These are phyloP conservation scores for Agapanthus africanus DNA, from an alignment of 106 monocot genomes.

Conservation along the genomic window DNA sequence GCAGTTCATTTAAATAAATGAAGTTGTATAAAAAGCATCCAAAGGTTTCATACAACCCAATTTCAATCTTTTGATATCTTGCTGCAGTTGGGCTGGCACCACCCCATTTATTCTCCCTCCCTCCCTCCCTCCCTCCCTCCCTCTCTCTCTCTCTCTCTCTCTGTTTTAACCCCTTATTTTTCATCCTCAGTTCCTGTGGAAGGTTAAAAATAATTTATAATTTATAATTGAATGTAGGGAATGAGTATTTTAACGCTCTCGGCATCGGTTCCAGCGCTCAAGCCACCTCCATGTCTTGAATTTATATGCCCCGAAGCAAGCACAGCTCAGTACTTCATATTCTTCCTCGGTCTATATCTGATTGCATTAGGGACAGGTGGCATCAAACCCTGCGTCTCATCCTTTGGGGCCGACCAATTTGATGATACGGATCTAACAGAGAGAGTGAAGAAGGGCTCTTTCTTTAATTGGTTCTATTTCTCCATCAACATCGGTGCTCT, in stretches of 20 bases:
- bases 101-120: background rate
- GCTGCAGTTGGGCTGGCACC: background rate
- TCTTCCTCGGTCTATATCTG: conserved; percentile 79
- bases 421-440: conserved; percentile 74
- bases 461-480: conserved; percentile 97
- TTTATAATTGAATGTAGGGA: conserved; percentile 65
- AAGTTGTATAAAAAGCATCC: background rate
- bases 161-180: background rate
- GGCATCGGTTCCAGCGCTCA: conserved; percentile 60
- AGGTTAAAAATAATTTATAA: no score
- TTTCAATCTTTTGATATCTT: background rate
- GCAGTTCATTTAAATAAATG: background rate
- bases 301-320: conserved; percentile 53
- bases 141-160: background rate
- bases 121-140: no score
- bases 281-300: conserved; percentile 49
- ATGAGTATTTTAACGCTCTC: conserved; percentile 76
- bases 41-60: background rate
- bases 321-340: conserved; percentile 41
- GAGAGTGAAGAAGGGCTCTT: conserved; percentile 73
- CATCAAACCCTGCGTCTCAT: conserved; percentile 92
- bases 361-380: conserved; percentile 90
- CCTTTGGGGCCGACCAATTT: conserved; percentile 95
- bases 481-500: conserved; percentile 88
- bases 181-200: background rate